Conservation (phyloP, 2,329 filamentous ascomycete species). For the Penicillium sp. region DNA sequence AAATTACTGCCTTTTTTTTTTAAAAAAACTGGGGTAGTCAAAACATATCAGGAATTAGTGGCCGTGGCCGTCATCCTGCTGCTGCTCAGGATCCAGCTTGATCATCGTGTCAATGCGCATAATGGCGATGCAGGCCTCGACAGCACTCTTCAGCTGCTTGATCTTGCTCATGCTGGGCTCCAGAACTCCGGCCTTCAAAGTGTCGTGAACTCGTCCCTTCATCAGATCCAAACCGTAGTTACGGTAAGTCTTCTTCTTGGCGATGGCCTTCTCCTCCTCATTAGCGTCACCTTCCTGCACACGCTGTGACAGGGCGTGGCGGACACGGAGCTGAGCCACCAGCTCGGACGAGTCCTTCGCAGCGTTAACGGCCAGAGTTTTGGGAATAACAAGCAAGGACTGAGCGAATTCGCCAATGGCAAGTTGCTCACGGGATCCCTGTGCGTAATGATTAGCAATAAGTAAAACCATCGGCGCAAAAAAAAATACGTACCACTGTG, state of each 20-base stretch:
- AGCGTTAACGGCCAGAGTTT: conserved; percentile 94
- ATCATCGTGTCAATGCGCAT: conserved; percentile 99
- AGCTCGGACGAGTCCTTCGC: conserved; percentile 95
- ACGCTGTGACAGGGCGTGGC: conserved; percentile 91
- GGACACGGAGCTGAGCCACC: conserved; percentile 88
- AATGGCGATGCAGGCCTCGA: conserved; percentile 97
- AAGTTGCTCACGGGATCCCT: conserved; percentile 90
- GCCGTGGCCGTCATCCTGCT: conserved; percentile 78
- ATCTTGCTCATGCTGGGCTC: conserved; percentile 99
- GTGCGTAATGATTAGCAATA: conserved; percentile 8
- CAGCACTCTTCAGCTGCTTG: conserved; percentile 94
- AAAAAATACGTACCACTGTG: conserved; percentile 65
- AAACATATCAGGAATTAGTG: conserved; percentile 56
- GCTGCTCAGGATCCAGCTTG: conserved; percentile 89
- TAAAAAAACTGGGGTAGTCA: conserved; percentile 14
- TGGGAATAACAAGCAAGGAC: conserved; percentile 88
- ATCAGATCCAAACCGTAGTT: conserved; percentile 94
- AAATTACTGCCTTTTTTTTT: conserved; percentile 36
- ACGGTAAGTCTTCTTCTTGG: conserved; percentile 95
- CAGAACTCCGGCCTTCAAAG: conserved; percentile 89
- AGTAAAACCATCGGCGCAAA: conserved; percentile 3
- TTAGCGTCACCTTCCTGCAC: conserved; percentile 73
- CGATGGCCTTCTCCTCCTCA: conserved; percentile 83
- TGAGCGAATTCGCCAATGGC: conserved; percentile 97
- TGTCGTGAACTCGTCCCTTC: conserved; percentile 87